A percentile compares a stretch with the other conserved stretches of the same genome.
phyloP scores from a whole-genome alignment of 2,329 filamentous ascomycete genomes.

The Colletotrichum sp. region DNA sequence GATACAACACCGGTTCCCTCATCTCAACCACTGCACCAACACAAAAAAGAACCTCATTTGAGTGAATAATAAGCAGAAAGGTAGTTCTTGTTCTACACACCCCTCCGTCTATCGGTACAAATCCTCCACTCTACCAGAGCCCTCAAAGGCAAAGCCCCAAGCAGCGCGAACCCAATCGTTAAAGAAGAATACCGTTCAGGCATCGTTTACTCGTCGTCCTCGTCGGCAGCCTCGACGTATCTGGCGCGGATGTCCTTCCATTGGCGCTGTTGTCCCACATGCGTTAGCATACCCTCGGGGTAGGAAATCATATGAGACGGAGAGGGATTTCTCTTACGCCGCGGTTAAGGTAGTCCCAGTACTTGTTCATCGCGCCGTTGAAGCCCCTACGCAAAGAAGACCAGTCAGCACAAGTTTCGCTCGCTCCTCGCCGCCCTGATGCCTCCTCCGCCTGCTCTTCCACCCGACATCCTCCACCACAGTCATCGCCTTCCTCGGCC shows the following conservation, averaged over 20 bases:
- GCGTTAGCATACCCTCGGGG: too few species aligned
- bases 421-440: not conserved
- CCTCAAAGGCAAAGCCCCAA: not conserved
- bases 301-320: too few species aligned
- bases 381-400: slow-evolving; percentile 69
- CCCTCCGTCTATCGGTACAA: slow-evolving; percentile 24
- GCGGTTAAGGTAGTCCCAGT: slow-evolving; percentile 92
- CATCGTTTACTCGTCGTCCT: slow-evolving; percentile 57
- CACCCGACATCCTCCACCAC: not conserved
- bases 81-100: slow-evolving; percentile 23
- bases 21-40: not conserved
- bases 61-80: slow-evolving; percentile 20
- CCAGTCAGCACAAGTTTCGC: not conserved
- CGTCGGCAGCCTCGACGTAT: slow-evolving; percentile 77
- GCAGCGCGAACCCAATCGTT: not conserved
- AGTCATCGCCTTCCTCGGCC: not conserved
- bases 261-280: slow-evolving; percentile 74
- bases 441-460: not conserved
- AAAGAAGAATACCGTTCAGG: slow-evolving; percentile 22
- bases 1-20: not conserved
- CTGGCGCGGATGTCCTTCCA: slow-evolving; percentile 98
- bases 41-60: not conserved
- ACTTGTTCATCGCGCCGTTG: slow-evolving; percentile 78
- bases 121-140: not conserved
- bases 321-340: slow-evolving; percentile 71